Evolutionary conservation across 768 basidiomycete genomes (phyloP).

Genomic region (Xerocomellus intermedius): DNA sequence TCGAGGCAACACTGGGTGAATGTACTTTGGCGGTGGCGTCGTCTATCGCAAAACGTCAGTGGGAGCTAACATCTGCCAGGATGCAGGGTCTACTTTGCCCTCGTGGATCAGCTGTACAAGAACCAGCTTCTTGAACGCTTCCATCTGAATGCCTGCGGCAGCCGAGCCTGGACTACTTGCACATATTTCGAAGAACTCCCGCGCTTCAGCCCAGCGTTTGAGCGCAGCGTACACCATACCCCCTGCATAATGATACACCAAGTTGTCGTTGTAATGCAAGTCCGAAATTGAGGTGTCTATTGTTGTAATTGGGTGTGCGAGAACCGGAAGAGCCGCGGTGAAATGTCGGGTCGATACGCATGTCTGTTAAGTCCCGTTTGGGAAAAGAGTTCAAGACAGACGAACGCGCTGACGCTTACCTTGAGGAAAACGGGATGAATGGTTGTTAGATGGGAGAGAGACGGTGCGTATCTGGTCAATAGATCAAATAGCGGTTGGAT

Average conservation of each 20-base stretch:
- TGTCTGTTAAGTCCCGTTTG: constrained; percentile 37
- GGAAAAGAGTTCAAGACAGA: neutral
- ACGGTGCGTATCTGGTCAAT: constrained; percentile 58
- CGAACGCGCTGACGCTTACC: constrained; percentile 37
- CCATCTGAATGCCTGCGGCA: constrained; percentile 72
- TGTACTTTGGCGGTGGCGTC: constrained; percentile 69
- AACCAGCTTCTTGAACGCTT: constrained; percentile 81
- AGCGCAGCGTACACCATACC: constrained; percentile 66
- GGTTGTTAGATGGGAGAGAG: constrained; percentile 59
- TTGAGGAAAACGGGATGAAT: constrained; percentile 68
- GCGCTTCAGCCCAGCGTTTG: constrained; percentile 65
- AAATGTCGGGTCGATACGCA: constrained; percentile 58
- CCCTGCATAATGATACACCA: constrained; percentile 82
- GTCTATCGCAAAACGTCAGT: constrained; percentile 19
- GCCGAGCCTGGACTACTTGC: constrained; percentile 58
- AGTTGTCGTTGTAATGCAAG: constrained; percentile 72
- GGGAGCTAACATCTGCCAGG: neutral
- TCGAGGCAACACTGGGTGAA: constrained; percentile 53
- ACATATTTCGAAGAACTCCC: constrained; percentile 79
- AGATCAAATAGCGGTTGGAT: constrained; percentile 60
- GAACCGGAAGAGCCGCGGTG: constrained; percentile 56
- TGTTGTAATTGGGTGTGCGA: constrained; percentile 60
- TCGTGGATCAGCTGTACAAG: constrained; percentile 76
- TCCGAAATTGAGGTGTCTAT: constrained; percentile 63
- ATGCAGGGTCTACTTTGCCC: constrained; percentile 54